These are phyloP conservation scores for Umbellularia californica DNA, from an alignment of 164 flowering plant genomes.

Conservation along the genomic window DNA sequence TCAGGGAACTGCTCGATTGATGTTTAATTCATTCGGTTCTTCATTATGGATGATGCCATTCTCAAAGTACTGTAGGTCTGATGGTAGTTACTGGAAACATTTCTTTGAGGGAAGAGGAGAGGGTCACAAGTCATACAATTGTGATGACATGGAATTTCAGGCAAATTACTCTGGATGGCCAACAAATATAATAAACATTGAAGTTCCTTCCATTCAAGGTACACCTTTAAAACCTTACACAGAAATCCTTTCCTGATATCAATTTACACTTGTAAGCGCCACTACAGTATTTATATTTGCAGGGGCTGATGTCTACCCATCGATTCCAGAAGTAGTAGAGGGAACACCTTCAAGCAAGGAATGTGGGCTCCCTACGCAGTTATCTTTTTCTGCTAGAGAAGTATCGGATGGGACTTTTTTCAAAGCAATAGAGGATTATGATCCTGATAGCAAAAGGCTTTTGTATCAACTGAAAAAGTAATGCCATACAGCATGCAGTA, in stretches of 20 bases:
- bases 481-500: constrained; percentile 2
- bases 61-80: constrained; percentile 79
- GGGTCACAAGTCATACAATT: constrained; percentile 45
- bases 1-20: constrained; percentile 94
- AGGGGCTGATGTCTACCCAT: constrained; percentile 70
- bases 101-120: constrained; percentile 46
- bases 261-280: not conserved
- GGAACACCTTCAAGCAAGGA: constrained; percentile 56
- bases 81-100: constrained; percentile 62
- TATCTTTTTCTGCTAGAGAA: constrained; percentile 96
- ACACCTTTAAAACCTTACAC: constrained; percentile 18
- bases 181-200: constrained; percentile 77
- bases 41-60: constrained; percentile 95
- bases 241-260: not conserved
- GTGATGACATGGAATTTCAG: constrained; percentile 61
- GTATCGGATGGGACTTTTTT: constrained; percentile 89
- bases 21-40: constrained; percentile 94
- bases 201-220: constrained; percentile 75
- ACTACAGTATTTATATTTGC: constrained; percentile 13
- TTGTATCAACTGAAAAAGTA: constrained; percentile 73
- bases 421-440: constrained; percentile 92
- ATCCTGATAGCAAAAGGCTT: constrained; percentile 85
- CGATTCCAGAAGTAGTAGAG: constrained; percentile 44
- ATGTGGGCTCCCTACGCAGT: constrained; percentile 79
- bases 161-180: constrained; percentile 93